Base-by-base conservation (phyloP, 2,329 filamentous ascomycete species). In the Venturia aucupariae region DNA sequence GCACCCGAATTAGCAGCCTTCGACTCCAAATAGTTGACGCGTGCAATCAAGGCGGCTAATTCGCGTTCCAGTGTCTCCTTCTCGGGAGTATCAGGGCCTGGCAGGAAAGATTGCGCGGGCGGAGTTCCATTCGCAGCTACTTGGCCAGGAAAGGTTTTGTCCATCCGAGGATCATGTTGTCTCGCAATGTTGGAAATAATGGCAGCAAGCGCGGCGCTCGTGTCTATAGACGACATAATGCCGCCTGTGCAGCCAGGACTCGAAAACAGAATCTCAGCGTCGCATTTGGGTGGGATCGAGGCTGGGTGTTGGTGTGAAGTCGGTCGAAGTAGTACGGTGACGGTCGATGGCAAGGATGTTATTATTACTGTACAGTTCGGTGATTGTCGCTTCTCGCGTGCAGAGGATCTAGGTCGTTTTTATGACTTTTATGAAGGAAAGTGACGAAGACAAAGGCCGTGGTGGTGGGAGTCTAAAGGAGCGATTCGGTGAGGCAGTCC, bases 31-130 rank as follows among this genome's bases (percentile, higher is more conserved):
- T 87, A 86, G 68, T 92, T 89, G 69, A 97, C 86, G 69, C 94
- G 84, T 67, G 86, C 79, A 66, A 88, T 84, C 68, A 97, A 84
- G 64, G 90, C 88, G 61, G 88, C 84, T 65, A 99, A 84, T 78
- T 97, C 93, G 66, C 83, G 82, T 78, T 97, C 92, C 67, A 97
- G 84, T 39, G 83, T 83, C 69, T 84, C 82, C 78, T 97, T 97
- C 69, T 88, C 88, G 42, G 85, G 77, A 55, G 84, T 88, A 66
- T 91, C 84, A 65, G 85, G 82, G 65, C 94, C 94, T 17, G 93
- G 92, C 30, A 97, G 82, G 67, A 82, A 83, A 72, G 93, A 81
- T 68, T 83, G 79, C 67, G 78, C 77, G 41, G 75, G 71, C 67
- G 80, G 79, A 62, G 75, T 72, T 68, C 81, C 81, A 77, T 86